phyloP scores from a whole-genome alignment of 2,329 filamentous ascomycete species.

The Penicillium decumbens region DNA sequence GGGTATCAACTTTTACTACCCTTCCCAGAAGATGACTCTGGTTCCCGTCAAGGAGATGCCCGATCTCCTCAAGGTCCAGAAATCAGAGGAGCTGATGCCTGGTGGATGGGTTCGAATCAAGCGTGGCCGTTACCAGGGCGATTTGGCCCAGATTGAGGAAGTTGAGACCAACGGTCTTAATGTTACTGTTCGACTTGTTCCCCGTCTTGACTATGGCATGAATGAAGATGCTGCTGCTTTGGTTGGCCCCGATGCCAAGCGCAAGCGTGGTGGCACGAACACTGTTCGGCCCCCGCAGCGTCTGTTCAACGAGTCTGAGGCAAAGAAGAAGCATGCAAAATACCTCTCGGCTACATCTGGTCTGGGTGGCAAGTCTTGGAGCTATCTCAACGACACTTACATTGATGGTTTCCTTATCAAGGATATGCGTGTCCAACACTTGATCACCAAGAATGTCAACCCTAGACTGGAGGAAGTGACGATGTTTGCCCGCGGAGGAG shows the following conservation, averaged over 20 bases:
- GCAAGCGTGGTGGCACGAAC: conserved; percentile 63
- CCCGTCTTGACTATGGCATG: conserved; percentile 83
- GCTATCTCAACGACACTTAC: conserved; percentile 83
- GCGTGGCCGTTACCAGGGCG: conserved; percentile 75
- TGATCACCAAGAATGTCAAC: conserved; percentile 85
- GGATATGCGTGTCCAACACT: conserved; percentile 81
- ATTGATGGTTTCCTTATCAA: conserved; percentile 91
- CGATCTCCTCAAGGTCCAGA: conserved; percentile 83
- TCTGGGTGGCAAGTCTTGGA: conserved; percentile 65
- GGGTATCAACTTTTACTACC: conserved; percentile 83
- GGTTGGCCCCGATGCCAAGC: conserved; percentile 60
- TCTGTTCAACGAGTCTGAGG: conserved; percentile 88
- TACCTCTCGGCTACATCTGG: conserved; percentile 53
- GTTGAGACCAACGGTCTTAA: conserved; percentile 91
- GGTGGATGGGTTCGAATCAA: conserved; percentile 90
- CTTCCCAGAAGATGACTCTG: conserved; percentile 76
- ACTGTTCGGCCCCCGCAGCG: conserved; percentile 76
- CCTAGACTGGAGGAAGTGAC: conserved; percentile 92
- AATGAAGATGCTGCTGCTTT: conserved; percentile 65
- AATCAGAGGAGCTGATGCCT: conserved; percentile 76
- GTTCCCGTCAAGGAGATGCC: conserved; percentile 98
- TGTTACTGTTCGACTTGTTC: conserved; percentile 80
- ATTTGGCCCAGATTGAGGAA: conserved; percentile 86
- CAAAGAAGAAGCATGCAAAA: conserved; percentile 76
- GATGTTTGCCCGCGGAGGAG: conserved; percentile 80